These are phyloP conservation scores for Pseudoperonospora humuli DNA, from an alignment of 352 stramenopile species.

Conservation along the genomic window DNA sequence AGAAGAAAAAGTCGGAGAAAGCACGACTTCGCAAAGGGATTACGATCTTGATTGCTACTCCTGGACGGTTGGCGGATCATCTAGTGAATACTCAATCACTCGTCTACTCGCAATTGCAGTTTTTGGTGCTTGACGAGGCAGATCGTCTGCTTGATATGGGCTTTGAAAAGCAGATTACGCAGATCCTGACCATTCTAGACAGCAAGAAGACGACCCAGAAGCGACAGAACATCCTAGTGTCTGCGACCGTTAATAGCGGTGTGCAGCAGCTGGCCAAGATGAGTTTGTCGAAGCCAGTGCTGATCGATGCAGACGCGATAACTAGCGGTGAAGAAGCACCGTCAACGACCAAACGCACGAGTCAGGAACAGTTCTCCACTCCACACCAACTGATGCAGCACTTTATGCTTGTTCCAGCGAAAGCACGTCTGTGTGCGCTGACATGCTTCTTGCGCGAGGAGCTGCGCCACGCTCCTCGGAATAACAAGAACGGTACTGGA, in stretches of 20 bases:
- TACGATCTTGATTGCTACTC: slow-evolving; percentile 96
- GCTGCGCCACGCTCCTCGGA: slow-evolving; percentile 30
- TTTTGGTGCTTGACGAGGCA: slow-evolving; percentile 98
- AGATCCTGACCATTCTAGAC: slow-evolving; percentile 94
- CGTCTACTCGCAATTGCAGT: slow-evolving; percentile 82
- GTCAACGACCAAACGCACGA: slow-evolving; percentile 7
- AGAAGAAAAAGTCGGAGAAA: slow-evolving; percentile 89
- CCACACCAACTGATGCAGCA: slow-evolving; percentile 93
- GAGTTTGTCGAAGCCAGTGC: slow-evolving; percentile 66
- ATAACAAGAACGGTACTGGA: slow-evolving; percentile 14
- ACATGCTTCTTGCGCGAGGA: slow-evolving; percentile 88
- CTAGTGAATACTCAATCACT: slow-evolving; percentile 94
- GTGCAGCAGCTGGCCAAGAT: slow-evolving; percentile 78
- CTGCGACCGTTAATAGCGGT: slow-evolving; percentile 82
- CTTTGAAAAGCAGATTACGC: slow-evolving; percentile 98
- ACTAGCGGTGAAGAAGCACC: slow-evolving; percentile 10
- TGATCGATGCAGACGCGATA: slow-evolving; percentile 68
- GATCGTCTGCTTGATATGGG: slow-evolving; percentile 99
- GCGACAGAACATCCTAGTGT: slow-evolving; percentile 81
- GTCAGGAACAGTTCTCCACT: slow-evolving; percentile 73
- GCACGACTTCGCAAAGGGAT: slow-evolving; percentile 85
- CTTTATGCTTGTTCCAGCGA: slow-evolving; percentile 93
- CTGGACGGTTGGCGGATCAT: slow-evolving; percentile 93
- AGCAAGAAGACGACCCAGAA: slow-evolving; percentile 79
- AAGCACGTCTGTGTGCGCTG: slow-evolving; percentile 89